A percentile compares a stretch with the other conserved stretches of the same genome.
These are phyloP conservation scores for Chlorokybus atmophyticus DNA, from an alignment of 139 green algal genomes.

Conservation along the genomic window DNA sequence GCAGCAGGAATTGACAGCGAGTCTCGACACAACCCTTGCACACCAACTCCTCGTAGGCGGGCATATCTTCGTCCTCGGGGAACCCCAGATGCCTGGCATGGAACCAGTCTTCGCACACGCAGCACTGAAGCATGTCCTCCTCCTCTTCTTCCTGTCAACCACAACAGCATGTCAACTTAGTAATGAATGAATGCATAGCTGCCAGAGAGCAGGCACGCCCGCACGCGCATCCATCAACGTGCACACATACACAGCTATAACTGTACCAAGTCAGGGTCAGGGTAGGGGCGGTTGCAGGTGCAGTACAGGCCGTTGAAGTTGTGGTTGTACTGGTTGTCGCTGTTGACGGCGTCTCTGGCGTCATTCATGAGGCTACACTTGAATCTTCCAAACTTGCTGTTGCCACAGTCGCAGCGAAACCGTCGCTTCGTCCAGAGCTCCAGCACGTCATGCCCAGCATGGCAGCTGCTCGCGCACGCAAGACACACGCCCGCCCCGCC, in stretches of 20 bases:
- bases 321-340: slow-evolving; percentile 24
- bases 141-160: neutral
- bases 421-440: slow-evolving; percentile 20
- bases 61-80: too few species aligned
- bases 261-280: slow-evolving; percentile 15
- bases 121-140: slow-evolving; percentile 24
- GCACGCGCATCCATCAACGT: too few species aligned
- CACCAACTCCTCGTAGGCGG: too few species aligned
- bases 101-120: slow-evolving; percentile 29
- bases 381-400: slow-evolving; percentile 28
- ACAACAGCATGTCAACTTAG: neutral
- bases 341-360: neutral
- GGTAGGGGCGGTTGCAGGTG: slow-evolving; percentile 18
- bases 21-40: too few species aligned
- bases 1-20: too few species aligned
- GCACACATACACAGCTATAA: too few species aligned
- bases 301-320: slow-evolving; percentile 23
- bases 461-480: slow-evolving; percentile 19
- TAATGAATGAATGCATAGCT: too few species aligned
- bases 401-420: slow-evolving; percentile 30
- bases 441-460: slow-evolving; percentile 23
- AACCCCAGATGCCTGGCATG: slow-evolving; percentile 22
- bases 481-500: slow-evolving; percentile 15
- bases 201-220: too few species aligned
- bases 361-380: too few species aligned